phyloP scores from a whole-genome alignment of 331 rosid genomes.

The Pyrus hybrid region DNA sequence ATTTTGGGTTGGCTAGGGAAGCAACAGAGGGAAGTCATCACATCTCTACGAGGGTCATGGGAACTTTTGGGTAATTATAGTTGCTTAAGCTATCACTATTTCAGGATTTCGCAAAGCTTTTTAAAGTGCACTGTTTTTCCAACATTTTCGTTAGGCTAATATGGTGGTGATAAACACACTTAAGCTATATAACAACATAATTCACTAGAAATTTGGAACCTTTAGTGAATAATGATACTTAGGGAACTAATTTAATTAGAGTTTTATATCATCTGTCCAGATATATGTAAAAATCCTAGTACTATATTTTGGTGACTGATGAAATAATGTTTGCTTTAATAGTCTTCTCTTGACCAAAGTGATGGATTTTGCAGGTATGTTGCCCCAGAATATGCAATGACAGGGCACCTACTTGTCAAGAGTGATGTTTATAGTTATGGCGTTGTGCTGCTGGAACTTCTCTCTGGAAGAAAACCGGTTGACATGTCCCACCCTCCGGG shows the following conservation, averaged over 20 bases:
- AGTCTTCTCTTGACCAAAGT: conserved; percentile 1
- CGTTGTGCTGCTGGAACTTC: conserved; percentile 90
- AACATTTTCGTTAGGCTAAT: not conserved
- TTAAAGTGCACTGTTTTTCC: not conserved
- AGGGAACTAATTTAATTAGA: not conserved
- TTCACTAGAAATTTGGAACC: not conserved
- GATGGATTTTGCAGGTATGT: conserved; percentile 61
- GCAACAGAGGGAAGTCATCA: conserved; percentile 85
- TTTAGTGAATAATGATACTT: not conserved
- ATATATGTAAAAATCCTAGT: not conserved
- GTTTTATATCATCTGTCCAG: not conserved
- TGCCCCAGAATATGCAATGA: conserved; percentile 99
- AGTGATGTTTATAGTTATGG: conserved; percentile 96
- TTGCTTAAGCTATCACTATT: not conserved
- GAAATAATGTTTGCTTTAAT: not conserved
- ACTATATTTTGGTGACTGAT: not conserved
- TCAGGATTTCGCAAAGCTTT: not conserved
- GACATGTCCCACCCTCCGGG: conserved; percentile 85
- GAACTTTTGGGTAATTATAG: conserved; percentile 78
- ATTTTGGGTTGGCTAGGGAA: conserved; percentile 96
- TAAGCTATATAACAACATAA: not conserved
- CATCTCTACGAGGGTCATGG: conserved; percentile 93
- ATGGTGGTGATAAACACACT: not conserved
- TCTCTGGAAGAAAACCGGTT: conserved; percentile 85
- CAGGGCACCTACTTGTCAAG: conserved; percentile 90